Conservation (phyloP, 2,329 filamentous ascomycete species). For the Beauveria scarabaeidicola region DNA sequence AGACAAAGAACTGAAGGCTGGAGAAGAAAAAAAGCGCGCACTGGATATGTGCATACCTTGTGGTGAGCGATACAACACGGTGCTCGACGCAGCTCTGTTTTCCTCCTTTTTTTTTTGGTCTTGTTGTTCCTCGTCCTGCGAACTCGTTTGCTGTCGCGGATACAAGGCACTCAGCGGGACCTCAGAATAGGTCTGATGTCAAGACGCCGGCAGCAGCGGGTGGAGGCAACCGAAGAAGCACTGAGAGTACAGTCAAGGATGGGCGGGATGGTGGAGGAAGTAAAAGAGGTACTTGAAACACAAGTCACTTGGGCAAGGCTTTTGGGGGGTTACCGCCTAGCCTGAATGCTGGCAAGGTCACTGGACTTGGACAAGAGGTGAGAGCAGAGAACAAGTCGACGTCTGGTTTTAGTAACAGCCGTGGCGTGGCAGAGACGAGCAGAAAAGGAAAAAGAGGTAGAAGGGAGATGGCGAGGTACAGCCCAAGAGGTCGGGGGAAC, state of each 20-base stretch:
- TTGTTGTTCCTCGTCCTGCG: neutral
- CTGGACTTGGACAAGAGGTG: conserved; percentile 3
- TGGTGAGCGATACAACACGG: neutral
- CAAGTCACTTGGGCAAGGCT: conserved; percentile 32
- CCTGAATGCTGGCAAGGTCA: conserved; percentile 1
- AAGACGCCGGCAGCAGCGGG: neutral
- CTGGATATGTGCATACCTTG: neutral
- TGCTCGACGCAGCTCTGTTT: neutral
- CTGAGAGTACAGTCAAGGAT: neutral
- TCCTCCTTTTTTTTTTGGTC: neutral
- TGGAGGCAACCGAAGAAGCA: neutral
- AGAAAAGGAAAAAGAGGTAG: neutral
- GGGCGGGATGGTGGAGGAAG: conserved; percentile 17
- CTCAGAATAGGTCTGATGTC: neutral
- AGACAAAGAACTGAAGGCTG: neutral
- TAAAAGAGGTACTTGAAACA: conserved; percentile 28
- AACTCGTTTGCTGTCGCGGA: conserved; percentile 1
- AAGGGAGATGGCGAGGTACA: conserved; percentile 1
- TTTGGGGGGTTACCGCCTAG: conserved; percentile 15
- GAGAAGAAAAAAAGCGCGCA: neutral
- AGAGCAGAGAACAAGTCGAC: neutral
- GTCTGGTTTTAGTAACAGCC: no score
- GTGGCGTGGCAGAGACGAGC: neutral
- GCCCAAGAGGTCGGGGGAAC: conserved; percentile 1
- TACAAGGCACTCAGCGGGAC: neutral